A percentile compares a stretch with the other conserved stretches of the same genome.
Conservation (phyloP, 2,329 filamentous ascomycete genomes). For the Sporothrix inflata region DNA sequence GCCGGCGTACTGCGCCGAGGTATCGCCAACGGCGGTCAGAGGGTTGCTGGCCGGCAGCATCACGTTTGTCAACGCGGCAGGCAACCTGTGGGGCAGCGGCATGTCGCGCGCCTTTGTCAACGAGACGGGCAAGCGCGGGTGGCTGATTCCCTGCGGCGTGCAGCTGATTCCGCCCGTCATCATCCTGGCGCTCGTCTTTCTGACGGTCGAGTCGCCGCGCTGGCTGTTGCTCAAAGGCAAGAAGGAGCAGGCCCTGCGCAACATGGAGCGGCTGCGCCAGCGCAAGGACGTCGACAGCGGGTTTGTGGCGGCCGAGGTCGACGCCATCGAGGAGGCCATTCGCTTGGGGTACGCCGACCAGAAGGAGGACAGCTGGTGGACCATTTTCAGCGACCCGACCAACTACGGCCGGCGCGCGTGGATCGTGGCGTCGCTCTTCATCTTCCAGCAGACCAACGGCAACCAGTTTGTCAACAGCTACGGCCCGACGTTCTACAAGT, state of each 20-base stretch:
- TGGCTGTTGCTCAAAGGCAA: conserved; percentile 34
- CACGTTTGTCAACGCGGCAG: conserved; percentile 23
- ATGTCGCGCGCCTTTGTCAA: conserved; percentile 36
- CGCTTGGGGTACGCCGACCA: neutral
- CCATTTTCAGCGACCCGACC: conserved; percentile 21
- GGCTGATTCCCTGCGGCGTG: conserved; percentile 44
- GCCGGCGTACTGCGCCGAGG: conserved; percentile 28
- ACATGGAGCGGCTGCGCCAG: conserved; percentile 35
- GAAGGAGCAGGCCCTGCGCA: conserved; percentile 32
- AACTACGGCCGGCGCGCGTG: conserved; percentile 28
- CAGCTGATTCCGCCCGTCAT: conserved; percentile 43
- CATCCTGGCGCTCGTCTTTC: conserved; percentile 30
- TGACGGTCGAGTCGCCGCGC: conserved; percentile 31
- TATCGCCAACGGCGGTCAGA: conserved; percentile 20
- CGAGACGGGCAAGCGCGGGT: conserved; percentile 37
- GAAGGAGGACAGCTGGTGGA: conserved; percentile 23
- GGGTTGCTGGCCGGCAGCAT: conserved; percentile 27
- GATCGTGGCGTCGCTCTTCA: conserved; percentile 28
- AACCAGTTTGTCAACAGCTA: conserved; percentile 30
- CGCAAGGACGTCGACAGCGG: conserved; percentile 44
- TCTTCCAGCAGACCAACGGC: conserved; percentile 30
- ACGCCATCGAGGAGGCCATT: conserved; percentile 26
- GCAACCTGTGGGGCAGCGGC: conserved; percentile 29
- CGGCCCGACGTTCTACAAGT: conserved; percentile 28
- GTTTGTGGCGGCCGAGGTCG: conserved; percentile 26